Conservation (phyloP, 208 protist species). For the Acanthamoeba healyi region DNA sequence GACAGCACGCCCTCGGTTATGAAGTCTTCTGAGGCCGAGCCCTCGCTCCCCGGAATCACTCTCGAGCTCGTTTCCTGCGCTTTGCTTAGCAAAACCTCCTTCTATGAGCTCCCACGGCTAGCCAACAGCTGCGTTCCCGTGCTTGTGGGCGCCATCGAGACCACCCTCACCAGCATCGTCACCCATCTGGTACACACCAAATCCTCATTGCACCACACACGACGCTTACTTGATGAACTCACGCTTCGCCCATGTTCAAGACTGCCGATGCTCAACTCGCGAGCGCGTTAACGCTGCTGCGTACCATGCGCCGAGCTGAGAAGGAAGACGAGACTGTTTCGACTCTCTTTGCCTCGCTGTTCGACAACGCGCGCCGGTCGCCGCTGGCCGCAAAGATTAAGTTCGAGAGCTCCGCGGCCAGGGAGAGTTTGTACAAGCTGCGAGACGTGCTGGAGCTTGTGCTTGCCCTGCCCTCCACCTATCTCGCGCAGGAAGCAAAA, state of each 20-base stretch:
- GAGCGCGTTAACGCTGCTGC: not conserved
- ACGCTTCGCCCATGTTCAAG: not conserved
- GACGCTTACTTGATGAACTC: too few species aligned
- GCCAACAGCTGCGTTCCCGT: conserved; percentile 3
- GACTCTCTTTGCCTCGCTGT: not conserved
- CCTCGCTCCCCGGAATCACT: not conserved
- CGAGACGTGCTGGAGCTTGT: conserved; percentile 39
- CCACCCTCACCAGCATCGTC: not conserved
- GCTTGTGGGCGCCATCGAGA: not conserved
- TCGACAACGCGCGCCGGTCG: too few species aligned
- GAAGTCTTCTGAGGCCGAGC: not conserved
- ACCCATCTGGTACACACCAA: not conserved
- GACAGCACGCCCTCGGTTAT: not conserved
- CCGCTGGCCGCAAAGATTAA: too few species aligned
- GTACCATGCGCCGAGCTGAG: not conserved
- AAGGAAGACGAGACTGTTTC: not conserved
- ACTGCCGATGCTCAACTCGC: not conserved
- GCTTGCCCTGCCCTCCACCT: conserved; percentile 15
- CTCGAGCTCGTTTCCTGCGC: not conserved
- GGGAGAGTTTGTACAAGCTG: not conserved
- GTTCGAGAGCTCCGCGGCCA: not conserved
- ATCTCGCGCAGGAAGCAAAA: not conserved
- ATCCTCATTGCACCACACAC: too few species aligned
- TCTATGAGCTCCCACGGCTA: conserved; percentile 43
- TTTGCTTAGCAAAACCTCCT: conserved; percentile 36